Percentiles rank a stretch among this genome's conserved stretches.
These are phyloP conservation scores for Angomonas deanei DNA, from an alignment of 208 protist species.

Conservation along the genomic window DNA sequence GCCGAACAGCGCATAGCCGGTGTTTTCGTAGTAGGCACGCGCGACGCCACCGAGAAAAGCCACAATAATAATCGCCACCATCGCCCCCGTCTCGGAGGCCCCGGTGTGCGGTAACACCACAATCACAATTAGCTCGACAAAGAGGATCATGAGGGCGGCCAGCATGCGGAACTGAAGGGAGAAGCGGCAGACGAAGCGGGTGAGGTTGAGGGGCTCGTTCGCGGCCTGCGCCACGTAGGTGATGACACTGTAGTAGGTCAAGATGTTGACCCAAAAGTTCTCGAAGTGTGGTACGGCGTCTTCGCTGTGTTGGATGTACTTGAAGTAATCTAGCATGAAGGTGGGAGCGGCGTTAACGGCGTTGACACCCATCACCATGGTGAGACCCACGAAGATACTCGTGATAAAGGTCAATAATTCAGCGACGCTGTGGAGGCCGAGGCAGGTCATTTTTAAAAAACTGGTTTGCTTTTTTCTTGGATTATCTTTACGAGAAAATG, in stretches of 20 bases:
- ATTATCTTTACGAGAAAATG: neutral
- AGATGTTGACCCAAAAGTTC: constrained; percentile 63
- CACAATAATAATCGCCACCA: constrained; percentile 58
- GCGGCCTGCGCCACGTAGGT: constrained; percentile 72
- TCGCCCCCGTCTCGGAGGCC: constrained; percentile 34
- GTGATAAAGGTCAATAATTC: constrained; percentile 55
- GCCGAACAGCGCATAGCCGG: constrained; percentile 84
- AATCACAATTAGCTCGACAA: constrained; percentile 60
- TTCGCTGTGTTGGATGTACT: constrained; percentile 44
- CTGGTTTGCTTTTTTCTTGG: neutral
- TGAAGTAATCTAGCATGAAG: constrained; percentile 86
- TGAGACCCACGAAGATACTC: constrained; percentile 68
- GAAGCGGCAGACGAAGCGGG: constrained; percentile 66
- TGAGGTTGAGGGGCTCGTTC: constrained; percentile 63
- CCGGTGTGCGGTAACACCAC: constrained; percentile 41
- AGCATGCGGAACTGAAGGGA: constrained; percentile 57
- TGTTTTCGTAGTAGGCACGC: constrained; percentile 84
- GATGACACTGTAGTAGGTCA: constrained; percentile 77
- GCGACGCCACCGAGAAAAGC: constrained; percentile 52
- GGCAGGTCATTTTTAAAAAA: neutral
- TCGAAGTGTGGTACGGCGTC: constrained; percentile 21
- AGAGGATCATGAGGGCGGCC: constrained; percentile 37
- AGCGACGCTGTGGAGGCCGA: constrained; percentile 10
- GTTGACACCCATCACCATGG: constrained; percentile 86
- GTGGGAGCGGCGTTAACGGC: constrained; percentile 76